phyloP scores from a whole-genome alignment of 768 basidiomycete species.

The Suillus spraguei region DNA sequence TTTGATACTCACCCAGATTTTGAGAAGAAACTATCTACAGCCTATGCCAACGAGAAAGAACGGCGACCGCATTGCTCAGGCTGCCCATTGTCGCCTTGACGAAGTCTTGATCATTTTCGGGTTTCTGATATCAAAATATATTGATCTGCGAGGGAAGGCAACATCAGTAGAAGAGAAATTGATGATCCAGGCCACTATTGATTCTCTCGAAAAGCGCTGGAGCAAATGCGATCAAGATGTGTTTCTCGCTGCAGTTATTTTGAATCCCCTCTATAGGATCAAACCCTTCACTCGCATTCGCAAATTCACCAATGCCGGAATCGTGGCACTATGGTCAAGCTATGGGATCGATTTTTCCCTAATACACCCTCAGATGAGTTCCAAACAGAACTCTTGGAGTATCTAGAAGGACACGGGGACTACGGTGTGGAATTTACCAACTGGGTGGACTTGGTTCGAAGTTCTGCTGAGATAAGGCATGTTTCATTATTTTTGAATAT shows the following conservation, averaged over 20 bases:
- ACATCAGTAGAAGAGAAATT: conserved; percentile 7
- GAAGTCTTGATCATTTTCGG: conserved; percentile 36
- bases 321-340: conserved; percentile 1
- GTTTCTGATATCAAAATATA: conserved; percentile 24
- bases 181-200: conserved; percentile 23
- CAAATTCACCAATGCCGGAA: conserved; percentile 10
- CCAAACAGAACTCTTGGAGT: neutral
- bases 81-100: conserved; percentile 32
- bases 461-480: neutral
- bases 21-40: too few relatives aligned
- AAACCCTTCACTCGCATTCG: conserved; percentile 1
- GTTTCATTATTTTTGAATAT: neutral
- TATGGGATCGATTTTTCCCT: conserved; percentile 5
- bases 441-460: conserved; percentile 1
- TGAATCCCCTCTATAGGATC: conserved; percentile 34
- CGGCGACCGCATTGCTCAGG: conserved; percentile 22
- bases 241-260: conserved; percentile 30
- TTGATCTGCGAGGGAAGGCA: neutral
- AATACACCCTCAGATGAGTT: neutral
- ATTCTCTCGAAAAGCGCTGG: conserved; percentile 29
- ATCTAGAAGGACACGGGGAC: conserved; percentile 5
- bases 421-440: neutral
- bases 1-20: too few relatives aligned
- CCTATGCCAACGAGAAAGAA: too few relatives aligned
- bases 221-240: conserved; percentile 27